These are phyloP conservation scores for Polysphondylium violaceum DNA, from an alignment of 78 protist genomes.

Conservation along the genomic window DNA sequence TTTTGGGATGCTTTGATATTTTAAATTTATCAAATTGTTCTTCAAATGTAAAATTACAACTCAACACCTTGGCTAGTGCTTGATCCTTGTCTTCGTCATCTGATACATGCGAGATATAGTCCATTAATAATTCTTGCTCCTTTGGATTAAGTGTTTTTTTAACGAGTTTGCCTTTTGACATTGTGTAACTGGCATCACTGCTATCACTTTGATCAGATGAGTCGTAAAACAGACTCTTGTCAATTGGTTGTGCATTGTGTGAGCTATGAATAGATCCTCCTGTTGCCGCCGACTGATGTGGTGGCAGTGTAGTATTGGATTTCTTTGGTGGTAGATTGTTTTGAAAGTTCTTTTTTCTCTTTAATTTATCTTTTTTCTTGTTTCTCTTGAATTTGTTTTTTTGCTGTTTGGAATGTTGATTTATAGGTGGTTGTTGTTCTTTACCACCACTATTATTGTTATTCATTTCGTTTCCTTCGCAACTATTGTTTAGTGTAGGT, in stretches of 20 bases:
- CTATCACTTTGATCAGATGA: no score
- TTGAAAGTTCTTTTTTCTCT: slow-evolving; percentile 19
- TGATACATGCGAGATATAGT: slow-evolving; percentile 19
- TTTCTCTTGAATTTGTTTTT: slow-evolving; percentile 28
- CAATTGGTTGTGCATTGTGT: not conserved
- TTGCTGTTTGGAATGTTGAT: not conserved
- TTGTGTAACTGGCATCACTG: not conserved
- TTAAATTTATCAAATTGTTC: slow-evolving; percentile 3
- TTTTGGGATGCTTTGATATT: not conserved
- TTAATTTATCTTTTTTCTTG: slow-evolving; percentile 57
- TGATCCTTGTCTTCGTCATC: slow-evolving; percentile 31
- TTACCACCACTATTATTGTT: not conserved
- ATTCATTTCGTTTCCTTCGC: not conserved
- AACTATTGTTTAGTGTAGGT: not conserved
- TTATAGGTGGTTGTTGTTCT: not conserved
- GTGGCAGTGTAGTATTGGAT: not conserved
- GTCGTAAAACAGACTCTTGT: not conserved
- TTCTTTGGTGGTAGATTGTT: slow-evolving; percentile 3
- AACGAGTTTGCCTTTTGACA: not conserved
- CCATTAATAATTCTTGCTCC: slow-evolving; percentile 8
- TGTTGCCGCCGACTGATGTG: not conserved
- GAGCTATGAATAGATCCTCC: not conserved
- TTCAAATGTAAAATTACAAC: not conserved
- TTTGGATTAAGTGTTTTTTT: not conserved
- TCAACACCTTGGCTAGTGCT: not conserved